These are phyloP conservation scores for Lolium multiflorum DNA, from an alignment of 176 grass and related monocot species.

Conservation along the genomic window DNA sequence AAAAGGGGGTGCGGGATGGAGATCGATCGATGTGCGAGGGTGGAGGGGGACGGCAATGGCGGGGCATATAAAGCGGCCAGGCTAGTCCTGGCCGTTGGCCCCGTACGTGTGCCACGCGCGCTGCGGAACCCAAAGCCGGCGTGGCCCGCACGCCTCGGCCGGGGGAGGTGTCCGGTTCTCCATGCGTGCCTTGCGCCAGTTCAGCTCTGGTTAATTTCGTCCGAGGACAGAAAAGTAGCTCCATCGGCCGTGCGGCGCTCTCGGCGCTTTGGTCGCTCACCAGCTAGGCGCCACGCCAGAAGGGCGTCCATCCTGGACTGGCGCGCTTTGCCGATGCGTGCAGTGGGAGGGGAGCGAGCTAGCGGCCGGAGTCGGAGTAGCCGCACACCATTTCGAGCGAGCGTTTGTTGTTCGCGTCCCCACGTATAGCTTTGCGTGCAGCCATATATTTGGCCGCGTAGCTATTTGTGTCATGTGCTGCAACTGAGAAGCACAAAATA, in stretches of 20 bases:
- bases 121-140: neutral
- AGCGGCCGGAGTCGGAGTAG: neutral
- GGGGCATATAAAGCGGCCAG: conserved; percentile 44
- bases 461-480: neutral
- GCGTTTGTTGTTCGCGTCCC: neutral
- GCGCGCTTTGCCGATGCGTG: conserved; percentile 31
- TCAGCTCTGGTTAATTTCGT: conserved; percentile 51
- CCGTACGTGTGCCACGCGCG: conserved; percentile 11
- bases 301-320: neutral
- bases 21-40: conserved; percentile 20
- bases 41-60: conserved; percentile 47
- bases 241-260: conserved; percentile 39
- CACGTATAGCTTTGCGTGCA: neutral
- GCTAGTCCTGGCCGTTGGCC: neutral
- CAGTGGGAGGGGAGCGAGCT: neutral
- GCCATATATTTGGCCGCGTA: neutral
- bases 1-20: conserved; percentile 33
- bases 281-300: conserved; percentile 5
- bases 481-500: conserved; percentile 23
- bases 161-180: conserved; percentile 28
- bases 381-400: conserved; percentile 3
- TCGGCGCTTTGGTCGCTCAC: conserved; percentile 37
- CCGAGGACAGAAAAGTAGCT: conserved; percentile 29
- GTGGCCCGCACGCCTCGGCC: conserved; percentile 41
- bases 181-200: conserved; percentile 55